A percentile compares a stretch with the other conserved stretches of the same genome.
Conservation (phyloP, 345 rosid species). For the Brassica carinata region DNA sequence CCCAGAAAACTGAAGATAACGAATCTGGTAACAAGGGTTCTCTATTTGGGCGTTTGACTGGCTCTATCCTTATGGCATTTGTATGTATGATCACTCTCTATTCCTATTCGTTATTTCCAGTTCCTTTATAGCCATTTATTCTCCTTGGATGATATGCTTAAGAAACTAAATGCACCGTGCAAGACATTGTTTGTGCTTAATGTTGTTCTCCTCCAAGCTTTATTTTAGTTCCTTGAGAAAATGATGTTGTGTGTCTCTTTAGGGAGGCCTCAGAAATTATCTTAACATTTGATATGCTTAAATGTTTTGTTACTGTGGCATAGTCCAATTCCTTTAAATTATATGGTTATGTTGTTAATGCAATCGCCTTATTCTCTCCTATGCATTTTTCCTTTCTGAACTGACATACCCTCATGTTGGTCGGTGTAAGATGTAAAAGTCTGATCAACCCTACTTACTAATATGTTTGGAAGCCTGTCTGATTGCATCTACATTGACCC, state of each 20-base stretch:
- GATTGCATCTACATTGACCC: background rate
- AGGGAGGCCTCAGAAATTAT: background rate
- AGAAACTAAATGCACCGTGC: conserved; percentile 7
- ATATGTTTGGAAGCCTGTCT: background rate
- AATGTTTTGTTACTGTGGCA: background rate
- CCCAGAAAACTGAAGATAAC: conserved; percentile 40
- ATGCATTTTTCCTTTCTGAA: background rate
- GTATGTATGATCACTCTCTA: conserved; percentile 45
- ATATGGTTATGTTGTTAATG: background rate
- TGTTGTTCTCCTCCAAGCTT: background rate
- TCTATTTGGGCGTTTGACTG: conserved; percentile 71
- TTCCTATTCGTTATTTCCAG: background rate
- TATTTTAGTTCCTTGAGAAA: background rate
- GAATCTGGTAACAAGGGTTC: conserved; percentile 78
- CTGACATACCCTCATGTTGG: background rate
- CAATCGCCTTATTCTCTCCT: background rate
- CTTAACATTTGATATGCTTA: background rate
- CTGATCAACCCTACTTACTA: background rate
- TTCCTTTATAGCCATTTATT: background rate
- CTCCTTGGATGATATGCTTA: background rate
- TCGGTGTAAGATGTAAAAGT: background rate
- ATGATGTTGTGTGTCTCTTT: background rate
- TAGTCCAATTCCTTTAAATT: background rate
- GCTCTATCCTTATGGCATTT: conserved; percentile 69
- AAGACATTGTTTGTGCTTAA: conserved; percentile 4